phyloP scores from a whole-genome alignment of 768 basidiomycete species.

The Boletus sensibilis region DNA sequence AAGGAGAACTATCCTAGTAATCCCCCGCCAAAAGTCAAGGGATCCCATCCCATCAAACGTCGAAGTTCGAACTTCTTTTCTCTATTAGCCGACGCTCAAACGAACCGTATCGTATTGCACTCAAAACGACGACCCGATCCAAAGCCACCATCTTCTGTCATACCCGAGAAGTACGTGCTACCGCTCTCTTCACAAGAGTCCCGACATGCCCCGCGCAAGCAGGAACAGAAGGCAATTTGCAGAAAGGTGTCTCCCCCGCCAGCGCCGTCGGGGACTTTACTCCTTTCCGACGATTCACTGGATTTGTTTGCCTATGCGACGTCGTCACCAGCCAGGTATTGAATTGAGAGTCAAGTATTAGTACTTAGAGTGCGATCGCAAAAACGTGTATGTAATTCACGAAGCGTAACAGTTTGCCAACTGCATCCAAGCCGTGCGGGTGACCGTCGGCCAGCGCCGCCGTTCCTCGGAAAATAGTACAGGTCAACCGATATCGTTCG shows the following conservation, averaged over 20 bases:
- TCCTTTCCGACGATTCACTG: conserved; percentile 48
- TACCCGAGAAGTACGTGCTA: conserved; percentile 18
- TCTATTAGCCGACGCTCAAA: conserved; percentile 41
- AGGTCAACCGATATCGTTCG: background rate
- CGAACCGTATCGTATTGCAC: conserved; percentile 37
- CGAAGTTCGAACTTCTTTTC: conserved; percentile 37
- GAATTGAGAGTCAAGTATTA: background rate
- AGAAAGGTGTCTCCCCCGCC: background rate
- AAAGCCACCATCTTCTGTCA: conserved; percentile 2
- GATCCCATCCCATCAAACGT: conserved; percentile 14
- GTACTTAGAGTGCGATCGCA: background rate
- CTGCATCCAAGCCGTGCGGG: background rate
- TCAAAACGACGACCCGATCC: conserved; percentile 9
- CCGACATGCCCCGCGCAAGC: conserved; percentile 2
- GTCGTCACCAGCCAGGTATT: conserved; percentile 30
- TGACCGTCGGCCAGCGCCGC: background rate
- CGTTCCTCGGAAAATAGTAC: background rate
- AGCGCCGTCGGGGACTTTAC: conserved; percentile 7
- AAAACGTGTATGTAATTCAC: background rate
- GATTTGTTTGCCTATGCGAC: conserved; percentile 45
- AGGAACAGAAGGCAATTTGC: conserved; percentile 3
- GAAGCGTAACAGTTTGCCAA: background rate
- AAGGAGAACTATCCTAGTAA: conserved; percentile 21
- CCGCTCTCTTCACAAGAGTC: conserved; percentile 9
- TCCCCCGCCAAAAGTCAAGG: conserved; percentile 3